Base-by-base conservation (phyloP, 208 protist species). In the Acanthamoeba pearcei region DNA sequence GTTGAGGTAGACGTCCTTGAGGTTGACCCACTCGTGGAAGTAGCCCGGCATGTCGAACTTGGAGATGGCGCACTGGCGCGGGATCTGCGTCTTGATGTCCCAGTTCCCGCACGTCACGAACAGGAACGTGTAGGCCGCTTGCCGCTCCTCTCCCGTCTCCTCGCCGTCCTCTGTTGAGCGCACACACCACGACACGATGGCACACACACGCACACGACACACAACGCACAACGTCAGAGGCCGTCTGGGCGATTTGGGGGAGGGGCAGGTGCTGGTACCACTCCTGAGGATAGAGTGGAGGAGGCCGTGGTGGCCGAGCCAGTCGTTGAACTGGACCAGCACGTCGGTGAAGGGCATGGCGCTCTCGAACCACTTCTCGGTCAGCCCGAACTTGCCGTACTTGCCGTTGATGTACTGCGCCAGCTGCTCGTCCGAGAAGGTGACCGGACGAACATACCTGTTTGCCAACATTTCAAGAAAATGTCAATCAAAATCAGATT, bases 1-100 rank as follows among this genome's bases (percentile, higher is more conserved):
- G 74, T 82, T 82, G 74, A 82, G 74, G 38, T 82, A 82, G 42
- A 82, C 74, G 42, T 82, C 74, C 38, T 82, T 82, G 74, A 82
- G 74, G 74, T 82, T 82, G 74, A 51, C 74, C 74, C 74, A 82
- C 38, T 82, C 74, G 74, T 82, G 74, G 74, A 82, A 82, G 74
- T 82, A 82, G 74, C 46, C 42, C 38, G 74, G 74, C 74, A 82
- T 53, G 38, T 82, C 74, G 19, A 82, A 82, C 74, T 82, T 82
- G 74, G 74, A 82, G 74, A 82, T 82, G 74, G 74, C 74, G 46
- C 74, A 82, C 74, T 82, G 74, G 24, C 74, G 74, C 74, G 74
- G 74, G 32, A 82, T 82, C 74, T 82, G 74, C 6, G 74, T 82
- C 74, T 82, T 82, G 38, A 82, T 82, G 74, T 82, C 74, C 74